Percentiles rank a stretch among this genome's conserved stretches.
Conservation (phyloP, 495 filamentous ascomycete genomes). For the Aspergillus taichungensis region DNA sequence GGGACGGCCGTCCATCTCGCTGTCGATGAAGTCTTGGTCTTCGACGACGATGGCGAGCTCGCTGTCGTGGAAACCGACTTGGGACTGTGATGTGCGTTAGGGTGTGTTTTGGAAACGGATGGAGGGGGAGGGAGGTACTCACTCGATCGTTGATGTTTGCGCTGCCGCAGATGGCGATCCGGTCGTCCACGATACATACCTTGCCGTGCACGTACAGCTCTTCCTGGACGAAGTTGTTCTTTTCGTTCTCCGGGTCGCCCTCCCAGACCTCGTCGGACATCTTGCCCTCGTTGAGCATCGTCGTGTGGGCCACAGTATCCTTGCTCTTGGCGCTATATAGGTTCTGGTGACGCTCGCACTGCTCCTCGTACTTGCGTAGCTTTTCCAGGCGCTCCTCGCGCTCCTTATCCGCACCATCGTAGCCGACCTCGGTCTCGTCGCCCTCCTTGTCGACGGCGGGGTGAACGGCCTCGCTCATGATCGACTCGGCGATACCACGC, state of each 20-base stretch:
- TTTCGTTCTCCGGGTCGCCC: conserved; percentile 61
- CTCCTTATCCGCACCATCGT: conserved; percentile 25
- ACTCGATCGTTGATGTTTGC: conserved; percentile 89
- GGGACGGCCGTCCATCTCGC: conserved; percentile 67
- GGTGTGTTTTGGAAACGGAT: not conserved
- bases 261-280: conserved; percentile 66
- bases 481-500: conserved; percentile 72
- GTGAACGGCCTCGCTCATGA: conserved; percentile 70
- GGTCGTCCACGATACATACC: conserved; percentile 77
- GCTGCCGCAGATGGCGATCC: conserved; percentile 72
- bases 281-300: conserved; percentile 62
- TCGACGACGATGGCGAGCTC: conserved; percentile 91
- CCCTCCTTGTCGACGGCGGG: conserved; percentile 45
- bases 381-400: conserved; percentile 40
- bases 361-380: conserved; percentile 57
- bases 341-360: conserved; percentile 31
- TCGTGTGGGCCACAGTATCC: conserved; percentile 69
- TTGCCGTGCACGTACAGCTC: conserved; percentile 93
- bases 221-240: conserved; percentile 84
- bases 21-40: conserved; percentile 65
- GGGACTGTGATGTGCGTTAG: conserved; percentile 43
- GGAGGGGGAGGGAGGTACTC: conserved; percentile 15
- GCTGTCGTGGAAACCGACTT: conserved; percentile 81
- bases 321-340: conserved; percentile 35
- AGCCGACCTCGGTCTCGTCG: conserved; percentile 32